These are phyloP conservation scores for Elongisporangium anandrum DNA, from an alignment of 352 stramenopile genomes.

Conservation along the genomic window DNA sequence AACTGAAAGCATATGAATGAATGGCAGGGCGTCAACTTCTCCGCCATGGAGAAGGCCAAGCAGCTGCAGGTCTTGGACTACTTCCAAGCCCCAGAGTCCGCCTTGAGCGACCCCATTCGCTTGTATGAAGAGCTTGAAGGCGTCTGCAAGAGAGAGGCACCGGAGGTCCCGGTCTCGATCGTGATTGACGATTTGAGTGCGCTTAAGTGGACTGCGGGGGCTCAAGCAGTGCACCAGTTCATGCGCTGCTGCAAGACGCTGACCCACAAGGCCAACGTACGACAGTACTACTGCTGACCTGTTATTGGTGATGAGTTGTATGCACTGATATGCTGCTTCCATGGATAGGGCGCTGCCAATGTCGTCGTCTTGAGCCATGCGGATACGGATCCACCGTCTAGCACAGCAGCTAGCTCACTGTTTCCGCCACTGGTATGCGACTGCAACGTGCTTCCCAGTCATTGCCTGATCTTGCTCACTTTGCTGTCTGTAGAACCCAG, in stretches of 20 bases:
- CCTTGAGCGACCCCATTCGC: neutral
- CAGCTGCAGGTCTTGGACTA: slow-evolving; percentile 38
- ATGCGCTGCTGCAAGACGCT: slow-evolving; percentile 63
- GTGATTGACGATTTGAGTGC: slow-evolving; percentile 62
- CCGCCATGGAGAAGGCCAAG: slow-evolving; percentile 21
- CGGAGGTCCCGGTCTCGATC: slow-evolving; percentile 23
- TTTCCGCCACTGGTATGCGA: neutral
- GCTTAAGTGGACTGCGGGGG: slow-evolving; percentile 59
- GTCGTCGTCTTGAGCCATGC: slow-evolving; percentile 54
- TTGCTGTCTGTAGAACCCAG: slow-evolving; percentile 21
- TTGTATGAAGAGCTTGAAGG: slow-evolving; percentile 32
- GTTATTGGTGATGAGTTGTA: too few species aligned
- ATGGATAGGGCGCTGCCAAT: slow-evolving; percentile 27
- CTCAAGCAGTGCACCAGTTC: slow-evolving; percentile 36
- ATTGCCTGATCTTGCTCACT: too few species aligned
- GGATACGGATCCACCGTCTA: slow-evolving; percentile 27
- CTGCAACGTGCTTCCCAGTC: too few species aligned
- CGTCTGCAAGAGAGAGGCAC: slow-evolving; percentile 1
- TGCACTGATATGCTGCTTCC: slow-evolving; percentile 5
- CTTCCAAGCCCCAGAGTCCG: slow-evolving; percentile 10
- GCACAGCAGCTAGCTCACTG: neutral
- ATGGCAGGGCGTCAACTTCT: slow-evolving; percentile 49
- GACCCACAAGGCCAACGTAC: slow-evolving; percentile 38
- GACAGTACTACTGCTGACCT: too few species aligned
- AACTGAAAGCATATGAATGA: neutral